Percentiles rank a stretch among this genome's conserved stretches.
Conservation (phyloP, 441 rosid species). For the Brassica balearica region DNA sequence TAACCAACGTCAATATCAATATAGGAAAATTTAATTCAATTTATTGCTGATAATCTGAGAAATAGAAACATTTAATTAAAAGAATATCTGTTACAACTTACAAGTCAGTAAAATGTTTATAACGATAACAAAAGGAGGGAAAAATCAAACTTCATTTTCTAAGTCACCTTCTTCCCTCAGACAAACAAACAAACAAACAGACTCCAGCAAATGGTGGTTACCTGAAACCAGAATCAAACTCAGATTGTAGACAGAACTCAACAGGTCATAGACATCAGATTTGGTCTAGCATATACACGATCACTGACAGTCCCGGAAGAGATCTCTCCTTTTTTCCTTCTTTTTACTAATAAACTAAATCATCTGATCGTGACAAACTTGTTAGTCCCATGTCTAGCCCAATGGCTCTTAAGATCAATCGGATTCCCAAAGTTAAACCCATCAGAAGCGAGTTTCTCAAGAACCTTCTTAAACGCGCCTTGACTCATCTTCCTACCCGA, state of each 20-base stretch:
- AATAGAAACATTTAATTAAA: slow-evolving; percentile 40
- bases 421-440: slow-evolving; percentile 53
- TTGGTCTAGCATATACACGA: slow-evolving; percentile 36
- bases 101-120: slow-evolving; percentile 43
- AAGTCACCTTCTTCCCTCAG: slow-evolving; percentile 26
- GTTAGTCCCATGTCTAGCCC: slow-evolving; percentile 99
- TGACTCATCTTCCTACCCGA: slow-evolving; percentile 99
- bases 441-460: slow-evolving; percentile 47
- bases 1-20: too few relatives aligned
- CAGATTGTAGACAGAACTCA: slow-evolving; percentile 20
- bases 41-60: neutral
- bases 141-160: slow-evolving; percentile 15
- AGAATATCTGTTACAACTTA: slow-evolving; percentile 42
- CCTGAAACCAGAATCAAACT: slow-evolving; percentile 35
- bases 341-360: slow-evolving; percentile 34
- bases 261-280: slow-evolving; percentile 31
- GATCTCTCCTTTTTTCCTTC: neutral
- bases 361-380: slow-evolving; percentile 99
- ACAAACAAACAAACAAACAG: slow-evolving; percentile 32
- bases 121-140: slow-evolving; percentile 16
- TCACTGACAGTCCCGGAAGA: slow-evolving; percentile 25
- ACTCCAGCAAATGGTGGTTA: slow-evolving; percentile 1
- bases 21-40: too few relatives aligned
- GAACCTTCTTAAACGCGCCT: slow-evolving; percentile 89
- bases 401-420: slow-evolving; percentile 87